A percentile compares a stretch with the other conserved stretches of the same genome.
Evolutionary conservation across 176 grass and related monocot species (phyloP).

Genomic region (Pontederia paniculata): DNA sequence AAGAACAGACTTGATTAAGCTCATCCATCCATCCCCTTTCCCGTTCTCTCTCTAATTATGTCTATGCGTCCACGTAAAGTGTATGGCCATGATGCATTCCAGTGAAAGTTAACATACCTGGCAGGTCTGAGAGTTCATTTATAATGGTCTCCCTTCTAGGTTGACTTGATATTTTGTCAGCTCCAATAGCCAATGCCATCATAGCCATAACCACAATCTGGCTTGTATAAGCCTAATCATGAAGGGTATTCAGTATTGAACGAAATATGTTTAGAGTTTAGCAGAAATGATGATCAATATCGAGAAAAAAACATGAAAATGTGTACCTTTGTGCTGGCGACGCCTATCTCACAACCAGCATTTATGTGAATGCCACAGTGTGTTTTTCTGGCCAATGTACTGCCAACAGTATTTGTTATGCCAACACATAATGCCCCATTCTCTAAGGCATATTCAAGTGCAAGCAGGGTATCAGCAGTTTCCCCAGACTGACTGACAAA

Average conservation of each 20-base stretch:
- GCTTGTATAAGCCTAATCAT: slow-evolving; percentile 76
- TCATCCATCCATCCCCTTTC: too few species aligned
- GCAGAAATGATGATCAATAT: background rate
- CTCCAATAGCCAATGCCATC: slow-evolving; percentile 93
- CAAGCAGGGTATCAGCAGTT: slow-evolving; percentile 86
- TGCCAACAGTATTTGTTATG: slow-evolving; percentile 85
- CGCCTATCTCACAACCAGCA: slow-evolving; percentile 94
- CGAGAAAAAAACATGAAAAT: background rate
- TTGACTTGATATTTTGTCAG: slow-evolving; percentile 83
- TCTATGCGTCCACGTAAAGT: too few species aligned
- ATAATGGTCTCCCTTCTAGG: slow-evolving; percentile 58
- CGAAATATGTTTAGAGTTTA: background rate
- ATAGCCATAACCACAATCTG: slow-evolving; percentile 95
- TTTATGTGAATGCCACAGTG: slow-evolving; percentile 91
- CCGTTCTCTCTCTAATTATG: too few species aligned
- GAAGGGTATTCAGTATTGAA: slow-evolving; percentile 6
- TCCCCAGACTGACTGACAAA: slow-evolving; percentile 98
- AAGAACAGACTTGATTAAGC: too few species aligned
- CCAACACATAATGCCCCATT: slow-evolving; percentile 85
- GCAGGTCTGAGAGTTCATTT: slow-evolving; percentile 44
- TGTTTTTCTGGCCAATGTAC: slow-evolving; percentile 80
- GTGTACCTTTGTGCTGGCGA: slow-evolving; percentile 83
- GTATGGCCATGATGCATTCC: background rate
- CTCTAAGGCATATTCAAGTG: slow-evolving; percentile 80
- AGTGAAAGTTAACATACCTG: slow-evolving; percentile 36